Conservation (phyloP, 352 stramenopile species). For the Phytophthora capsici region DNA sequence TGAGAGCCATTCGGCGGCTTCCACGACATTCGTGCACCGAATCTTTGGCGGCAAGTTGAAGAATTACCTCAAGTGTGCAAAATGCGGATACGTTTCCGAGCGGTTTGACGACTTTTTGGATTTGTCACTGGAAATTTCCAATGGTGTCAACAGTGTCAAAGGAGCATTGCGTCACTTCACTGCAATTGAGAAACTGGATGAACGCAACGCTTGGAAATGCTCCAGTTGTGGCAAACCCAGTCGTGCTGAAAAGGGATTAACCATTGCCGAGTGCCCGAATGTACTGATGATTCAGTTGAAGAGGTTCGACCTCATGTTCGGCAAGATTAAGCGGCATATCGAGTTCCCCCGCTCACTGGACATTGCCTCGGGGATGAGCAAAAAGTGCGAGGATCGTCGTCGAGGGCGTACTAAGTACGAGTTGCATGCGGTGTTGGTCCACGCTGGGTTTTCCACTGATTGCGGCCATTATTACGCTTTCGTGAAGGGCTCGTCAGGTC, state of each 20-base stretch:
- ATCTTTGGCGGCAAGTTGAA: constrained; percentile 88
- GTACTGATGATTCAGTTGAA: constrained; percentile 92
- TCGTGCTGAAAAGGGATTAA: constrained; percentile 83
- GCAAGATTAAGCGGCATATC: constrained; percentile 91
- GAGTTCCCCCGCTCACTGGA: constrained; percentile 78
- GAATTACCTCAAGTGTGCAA: constrained; percentile 85
- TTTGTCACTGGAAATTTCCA: constrained; percentile 87
- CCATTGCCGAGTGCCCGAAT: constrained; percentile 82
- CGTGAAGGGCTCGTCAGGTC: constrained; percentile 85
- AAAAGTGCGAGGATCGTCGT: constrained; percentile 56
- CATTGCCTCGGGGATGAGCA: constrained; percentile 65
- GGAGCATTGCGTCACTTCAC: constrained; percentile 86
- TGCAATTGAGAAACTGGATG: constrained; percentile 82
- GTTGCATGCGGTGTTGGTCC: constrained; percentile 85
- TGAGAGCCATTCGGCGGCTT: constrained; percentile 56
- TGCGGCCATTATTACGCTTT: constrained; percentile 93
- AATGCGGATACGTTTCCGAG: constrained; percentile 84
- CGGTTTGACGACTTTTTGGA: constrained; percentile 89
- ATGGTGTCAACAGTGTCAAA: constrained; percentile 76
- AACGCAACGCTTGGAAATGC: constrained; percentile 89
- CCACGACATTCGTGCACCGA: constrained; percentile 84
- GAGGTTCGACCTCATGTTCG: constrained; percentile 86
- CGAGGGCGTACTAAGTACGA: constrained; percentile 70
- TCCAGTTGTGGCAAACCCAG: constrained; percentile 77
- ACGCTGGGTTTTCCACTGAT: constrained; percentile 87